Evolutionary conservation across 257 asterid genomes (phyloP), one percentile per base, ranked within the genome.

Genomic region (Rauvolfia tetraphylla): DNA sequence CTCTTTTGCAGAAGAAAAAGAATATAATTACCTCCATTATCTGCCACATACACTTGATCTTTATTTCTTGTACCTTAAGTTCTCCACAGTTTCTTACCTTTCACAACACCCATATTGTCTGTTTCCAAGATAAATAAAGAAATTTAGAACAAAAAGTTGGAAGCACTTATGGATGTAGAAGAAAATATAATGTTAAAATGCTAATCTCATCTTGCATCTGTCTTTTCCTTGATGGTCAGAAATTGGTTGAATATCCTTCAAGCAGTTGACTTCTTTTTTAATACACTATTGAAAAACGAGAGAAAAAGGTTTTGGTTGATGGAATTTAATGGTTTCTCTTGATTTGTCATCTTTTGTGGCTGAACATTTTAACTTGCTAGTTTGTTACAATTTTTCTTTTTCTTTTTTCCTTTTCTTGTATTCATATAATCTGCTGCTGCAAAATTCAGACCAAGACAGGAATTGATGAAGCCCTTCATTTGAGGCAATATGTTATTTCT

Each of bases 161-260:
- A 69, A n/a, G 20, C 3, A 13, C 18, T 41, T 5, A 68, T 42
- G 34, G 34, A 68, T n/a, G 29, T 22, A 39, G 57, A 69, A 2
- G 22, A 39, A 69, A n/a, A 69, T 10, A 68, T 68, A 20, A 41
- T 23, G 22, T 69, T 23, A 41, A 46, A 42, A 46, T 69, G 51
- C 14, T 9, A 42, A 25, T 42, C 17, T 69, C 44, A 13, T 68
- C 54, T 38, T 1, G 18, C 38, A 69, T n/a, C 23, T 44, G 5
- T 44, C 56, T n/a, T 69, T 12, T 73, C 34, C 34, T 56, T 33
- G 22, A 1, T 20, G 11, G 7, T 38, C 31, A 53, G 41, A 46
- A 53, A 48, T 13, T 71, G 10, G 58, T 71, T 71, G 56, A 71
- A 54, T 22, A 54, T 54, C 61, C 61, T 54, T 54, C 23, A 54